Evolutionary conservation across 1,284 basidiomycete species (phyloP), one percentile per base, ranked within the genome.

Genomic region (Ustilago nuda): DNA sequence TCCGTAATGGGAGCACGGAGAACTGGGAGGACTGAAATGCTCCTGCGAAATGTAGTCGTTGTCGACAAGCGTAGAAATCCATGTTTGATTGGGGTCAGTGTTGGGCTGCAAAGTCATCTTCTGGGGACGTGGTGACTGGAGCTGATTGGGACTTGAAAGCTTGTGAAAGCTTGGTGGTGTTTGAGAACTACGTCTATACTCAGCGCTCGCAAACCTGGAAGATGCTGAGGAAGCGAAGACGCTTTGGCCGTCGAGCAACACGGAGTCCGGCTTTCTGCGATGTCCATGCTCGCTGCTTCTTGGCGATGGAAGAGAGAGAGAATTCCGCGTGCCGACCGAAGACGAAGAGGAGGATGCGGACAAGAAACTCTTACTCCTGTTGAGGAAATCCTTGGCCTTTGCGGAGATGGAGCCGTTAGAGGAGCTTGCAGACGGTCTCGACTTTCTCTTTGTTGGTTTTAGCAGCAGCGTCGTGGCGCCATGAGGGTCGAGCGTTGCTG

Each of bases 41-140:
- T 30, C 4, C n/a, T 19, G 41, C 12, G 52, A 52, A 12, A 56
- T 37, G 48, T 70, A 70, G 41, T 43, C 52, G 33, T 56, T 69
- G 43, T 69, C 66, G 56, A 69, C 45, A 9, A 69, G 56, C 3
- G 27, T 32, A 27, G 61, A 69, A 15, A 69, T 50, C 52, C 56
- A 69, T 4, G 36, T 52, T 8, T 36, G n/a, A 1, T 56, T 48
- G 27, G 30, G 15, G 8, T 27, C 53, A 23, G 52, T 8, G 13
- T 13, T 4, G 13, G 17, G 12, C 15, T 13, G 23, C 11, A 6
- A 45, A 13, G 12, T n/a, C 9, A 2, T 27, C 17, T 17, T 11
- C 27, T 43, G 41, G 13, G 11, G 51, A 11, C 27, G 13, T 39
- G 54, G 54, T 27, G 36, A 32, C 37, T 39, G 19, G 33, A 9